These are phyloP conservation scores for Huntiella abstrusa DNA, from an alignment of 2,329 filamentous ascomycete species.

Conservation along the genomic window DNA sequence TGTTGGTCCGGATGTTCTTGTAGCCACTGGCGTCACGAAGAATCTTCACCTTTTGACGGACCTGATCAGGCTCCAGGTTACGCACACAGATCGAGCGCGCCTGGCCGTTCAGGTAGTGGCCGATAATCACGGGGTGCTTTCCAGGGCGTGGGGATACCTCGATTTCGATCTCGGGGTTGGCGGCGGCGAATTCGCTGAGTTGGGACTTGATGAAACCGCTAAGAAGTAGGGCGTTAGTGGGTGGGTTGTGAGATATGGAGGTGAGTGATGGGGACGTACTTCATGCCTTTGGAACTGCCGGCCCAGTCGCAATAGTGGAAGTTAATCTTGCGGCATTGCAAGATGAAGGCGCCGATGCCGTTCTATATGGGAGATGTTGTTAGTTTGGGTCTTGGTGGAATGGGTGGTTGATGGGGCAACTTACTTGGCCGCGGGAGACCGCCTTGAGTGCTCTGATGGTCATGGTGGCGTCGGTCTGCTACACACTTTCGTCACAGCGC, in stretches of 20 bases:
- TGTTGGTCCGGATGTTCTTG: slow-evolving; percentile 45
- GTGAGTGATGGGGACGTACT: slow-evolving; percentile 33
- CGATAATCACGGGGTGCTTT: slow-evolving; percentile 75
- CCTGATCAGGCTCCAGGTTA: slow-evolving; percentile 64
- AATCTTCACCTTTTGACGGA: slow-evolving; percentile 60
- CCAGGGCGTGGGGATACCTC: slow-evolving; percentile 75
- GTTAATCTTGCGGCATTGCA: slow-evolving; percentile 90
- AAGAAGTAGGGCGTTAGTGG: slow-evolving; percentile 15
- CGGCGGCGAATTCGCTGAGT: slow-evolving; percentile 58
- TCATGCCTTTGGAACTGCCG: slow-evolving; percentile 87
- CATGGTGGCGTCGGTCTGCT: slow-evolving; percentile 24
- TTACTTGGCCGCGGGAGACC: slow-evolving; percentile 35
- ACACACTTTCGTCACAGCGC: background rate
- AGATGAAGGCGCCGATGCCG: slow-evolving; percentile 87
- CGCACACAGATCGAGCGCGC: slow-evolving; percentile 75
- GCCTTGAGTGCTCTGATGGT: slow-evolving; percentile 34
- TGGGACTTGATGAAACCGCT: slow-evolving; percentile 66
- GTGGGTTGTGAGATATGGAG: background rate
- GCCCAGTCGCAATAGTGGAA: slow-evolving; percentile 97
- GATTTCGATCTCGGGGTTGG: slow-evolving; percentile 81
- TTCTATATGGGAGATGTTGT: slow-evolving; percentile 38
- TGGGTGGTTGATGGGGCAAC: slow-evolving; percentile 6
- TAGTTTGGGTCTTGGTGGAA: slow-evolving; percentile 4
- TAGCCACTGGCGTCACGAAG: slow-evolving; percentile 58
- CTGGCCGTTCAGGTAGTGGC: slow-evolving; percentile 80